A percentile compares a stretch with the other conserved stretches of the same genome.
Evolutionary conservation across 2,329 filamentous ascomycete species (phyloP).

Genomic region (Paradendryphiella salina): DNA sequence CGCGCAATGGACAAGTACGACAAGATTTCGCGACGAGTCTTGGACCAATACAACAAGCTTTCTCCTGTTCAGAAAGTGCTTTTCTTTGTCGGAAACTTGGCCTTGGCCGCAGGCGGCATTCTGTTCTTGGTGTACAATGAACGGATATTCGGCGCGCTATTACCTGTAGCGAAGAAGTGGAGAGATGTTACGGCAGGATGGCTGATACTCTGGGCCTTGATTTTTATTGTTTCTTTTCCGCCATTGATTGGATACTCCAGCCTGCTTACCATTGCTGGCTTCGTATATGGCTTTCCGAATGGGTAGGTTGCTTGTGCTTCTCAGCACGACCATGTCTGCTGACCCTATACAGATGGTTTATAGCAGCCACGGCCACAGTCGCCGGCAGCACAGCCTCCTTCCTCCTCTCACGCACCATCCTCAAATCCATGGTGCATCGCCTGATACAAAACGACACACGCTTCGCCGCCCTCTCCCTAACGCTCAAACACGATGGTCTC

Average conservation of each 20-base stretch:
- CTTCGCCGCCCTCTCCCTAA: conserved; percentile 85
- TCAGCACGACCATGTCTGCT: neutral
- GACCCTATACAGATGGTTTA: conserved; percentile 69
- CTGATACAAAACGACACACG: conserved; percentile 81
- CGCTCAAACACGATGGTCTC: conserved; percentile 86
- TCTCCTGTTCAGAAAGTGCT: conserved; percentile 65
- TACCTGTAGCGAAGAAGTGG: conserved; percentile 75
- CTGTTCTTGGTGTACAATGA: conserved; percentile 78
- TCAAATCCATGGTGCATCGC: conserved; percentile 76
- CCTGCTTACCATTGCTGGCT: conserved; percentile 69
- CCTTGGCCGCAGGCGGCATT: conserved; percentile 61
- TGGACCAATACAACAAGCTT: conserved; percentile 60
- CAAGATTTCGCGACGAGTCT: conserved; percentile 51
- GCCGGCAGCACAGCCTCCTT: conserved; percentile 79
- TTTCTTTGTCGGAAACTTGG: conserved; percentile 56
- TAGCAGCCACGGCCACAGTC: conserved; percentile 77
- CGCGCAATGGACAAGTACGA: conserved; percentile 51
- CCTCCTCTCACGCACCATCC: conserved; percentile 74
- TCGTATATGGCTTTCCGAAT: conserved; percentile 71
- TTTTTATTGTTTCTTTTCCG: conserved; percentile 79
- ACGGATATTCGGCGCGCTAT: conserved; percentile 74
- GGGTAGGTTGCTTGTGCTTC: conserved; percentile 58
- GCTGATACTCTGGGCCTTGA: conserved; percentile 73
- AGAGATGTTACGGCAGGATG: conserved; percentile 71
- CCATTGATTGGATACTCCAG: conserved; percentile 87